These are phyloP conservation scores for Pseudogymnoascus sp. DNA, from an alignment of 2,329 filamentous ascomycete genomes.

Conservation along the genomic window DNA sequence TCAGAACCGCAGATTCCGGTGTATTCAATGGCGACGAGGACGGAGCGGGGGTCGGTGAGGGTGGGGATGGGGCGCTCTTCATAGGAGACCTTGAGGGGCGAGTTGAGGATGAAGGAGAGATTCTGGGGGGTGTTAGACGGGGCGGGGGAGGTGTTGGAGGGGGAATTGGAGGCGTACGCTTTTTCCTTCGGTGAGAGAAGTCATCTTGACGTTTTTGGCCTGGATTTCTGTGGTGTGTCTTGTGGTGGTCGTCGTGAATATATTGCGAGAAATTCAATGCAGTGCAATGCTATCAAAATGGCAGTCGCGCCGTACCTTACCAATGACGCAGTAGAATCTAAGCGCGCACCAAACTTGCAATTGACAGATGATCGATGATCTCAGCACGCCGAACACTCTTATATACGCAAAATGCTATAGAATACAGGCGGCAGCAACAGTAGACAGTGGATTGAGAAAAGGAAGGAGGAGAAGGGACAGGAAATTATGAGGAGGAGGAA, in stretches of 20 bases:
- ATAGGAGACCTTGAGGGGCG: constrained; percentile 27
- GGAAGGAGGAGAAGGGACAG: not conserved
- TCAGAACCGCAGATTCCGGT: constrained; percentile 66
- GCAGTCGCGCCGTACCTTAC: not conserved
- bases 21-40: constrained; percentile 55
- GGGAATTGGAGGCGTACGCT: not conserved
- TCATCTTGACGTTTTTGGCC: not conserved
- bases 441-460: not conserved
- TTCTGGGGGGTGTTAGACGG: constrained; percentile 23
- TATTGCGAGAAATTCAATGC: not conserved
- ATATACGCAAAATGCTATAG: not conserved
- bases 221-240: not conserved
- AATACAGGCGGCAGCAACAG: not conserved
- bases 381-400: not conserved
- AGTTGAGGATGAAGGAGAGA: constrained; percentile 32
- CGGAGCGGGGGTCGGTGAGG: constrained; percentile 40
- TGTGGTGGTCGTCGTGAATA: not conserved
- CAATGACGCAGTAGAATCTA: not conserved
- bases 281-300: not conserved
- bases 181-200: constrained; percentile 10
- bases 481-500: not conserved
- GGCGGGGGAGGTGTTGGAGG: not conserved
- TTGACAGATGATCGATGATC: constrained; percentile 5
- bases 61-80: constrained; percentile 34
- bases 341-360: not conserved